Evolutionary conservation across 768 basidiomycete species (phyloP).

Genomic region (Mycena galericulata): DNA sequence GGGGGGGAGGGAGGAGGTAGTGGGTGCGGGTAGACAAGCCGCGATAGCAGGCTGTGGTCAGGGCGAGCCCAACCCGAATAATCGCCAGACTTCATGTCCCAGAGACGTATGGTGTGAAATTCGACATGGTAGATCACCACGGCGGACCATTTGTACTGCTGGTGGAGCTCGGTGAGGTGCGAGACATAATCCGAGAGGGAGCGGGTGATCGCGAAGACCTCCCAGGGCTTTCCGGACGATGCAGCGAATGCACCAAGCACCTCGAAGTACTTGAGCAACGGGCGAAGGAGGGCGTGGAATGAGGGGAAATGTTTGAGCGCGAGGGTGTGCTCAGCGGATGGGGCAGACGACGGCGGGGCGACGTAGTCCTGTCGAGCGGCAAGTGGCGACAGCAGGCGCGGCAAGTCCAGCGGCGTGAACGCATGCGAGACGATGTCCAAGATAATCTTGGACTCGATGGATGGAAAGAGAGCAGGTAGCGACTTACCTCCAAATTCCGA

Average conservation of each 20-base stretch:
- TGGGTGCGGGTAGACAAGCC: conserved; percentile 23
- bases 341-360: conserved; percentile 14
- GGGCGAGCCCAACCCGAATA: conserved; percentile 28
- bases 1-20: conserved; percentile 14
- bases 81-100: conserved; percentile 32
- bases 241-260: conserved; percentile 13
- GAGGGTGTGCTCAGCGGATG: conserved; percentile 9
- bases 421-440: conserved; percentile 12
- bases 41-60: conserved; percentile 24
- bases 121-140: conserved; percentile 34
- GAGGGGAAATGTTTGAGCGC: conserved; percentile 21
- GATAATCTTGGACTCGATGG: conserved; percentile 7
- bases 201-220: conserved; percentile 16
- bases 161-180: conserved; percentile 29
- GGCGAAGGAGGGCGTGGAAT: conserved; percentile 18
- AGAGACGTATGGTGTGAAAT: conserved; percentile 27
- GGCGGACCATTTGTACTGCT: conserved; percentile 31
- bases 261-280: conserved; percentile 19
- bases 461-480: conserved; percentile 22
- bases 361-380: conserved; percentile 7
- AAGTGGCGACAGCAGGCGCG: conserved; percentile 18
- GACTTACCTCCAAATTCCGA: conserved; percentile 25
- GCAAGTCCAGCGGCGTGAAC: conserved; percentile 19
- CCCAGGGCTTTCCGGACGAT: conserved; percentile 25
- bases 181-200: conserved; percentile 22